phyloP scores from a whole-genome alignment of 805 yeast genomes.

The Candida tibetensis region DNA sequence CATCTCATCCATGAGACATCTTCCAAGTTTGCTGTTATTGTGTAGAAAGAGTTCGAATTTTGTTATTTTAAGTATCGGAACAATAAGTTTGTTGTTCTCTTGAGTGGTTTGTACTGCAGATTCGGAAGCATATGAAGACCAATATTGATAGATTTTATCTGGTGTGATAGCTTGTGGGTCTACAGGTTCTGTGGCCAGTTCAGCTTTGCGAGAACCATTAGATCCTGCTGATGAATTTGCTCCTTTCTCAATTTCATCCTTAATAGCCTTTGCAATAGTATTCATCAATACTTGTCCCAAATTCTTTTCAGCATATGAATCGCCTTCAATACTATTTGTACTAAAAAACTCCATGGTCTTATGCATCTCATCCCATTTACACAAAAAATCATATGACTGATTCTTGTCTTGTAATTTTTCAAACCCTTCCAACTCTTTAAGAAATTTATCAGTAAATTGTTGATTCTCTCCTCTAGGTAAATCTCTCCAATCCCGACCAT shows the following conservation, averaged over 20 bases:
- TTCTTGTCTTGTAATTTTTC: slow-evolving; percentile 13
- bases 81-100: slow-evolving; percentile 25
- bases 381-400: slow-evolving; percentile 29
- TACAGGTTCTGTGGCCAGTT: not conserved
- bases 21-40: slow-evolving; percentile 51
- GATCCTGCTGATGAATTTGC: not conserved
- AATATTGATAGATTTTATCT: slow-evolving; percentile 48
- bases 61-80: slow-evolving; percentile 31
- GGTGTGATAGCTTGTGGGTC: slow-evolving; percentile 34
- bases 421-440: slow-evolving; percentile 14
- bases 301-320: slow-evolving; percentile 16
- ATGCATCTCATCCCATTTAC: slow-evolving; percentile 22
- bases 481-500: slow-evolving; percentile 72
- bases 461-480: slow-evolving; percentile 59
- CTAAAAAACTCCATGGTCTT: slow-evolving; percentile 24
- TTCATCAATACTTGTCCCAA: slow-evolving; percentile 42
- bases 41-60: slow-evolving; percentile 52
- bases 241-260: slow-evolving; percentile 27
- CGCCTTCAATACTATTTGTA: slow-evolving; percentile 25
- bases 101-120: slow-evolving; percentile 22
- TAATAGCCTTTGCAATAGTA: slow-evolving; percentile 55
- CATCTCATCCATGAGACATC: slow-evolving; percentile 64
- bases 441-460: slow-evolving; percentile 19
- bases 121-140: slow-evolving; percentile 36
- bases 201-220: not conserved